Base-by-base conservation (phyloP, 2,329 filamentous ascomycete genomes). In the Penicillium freii region DNA sequence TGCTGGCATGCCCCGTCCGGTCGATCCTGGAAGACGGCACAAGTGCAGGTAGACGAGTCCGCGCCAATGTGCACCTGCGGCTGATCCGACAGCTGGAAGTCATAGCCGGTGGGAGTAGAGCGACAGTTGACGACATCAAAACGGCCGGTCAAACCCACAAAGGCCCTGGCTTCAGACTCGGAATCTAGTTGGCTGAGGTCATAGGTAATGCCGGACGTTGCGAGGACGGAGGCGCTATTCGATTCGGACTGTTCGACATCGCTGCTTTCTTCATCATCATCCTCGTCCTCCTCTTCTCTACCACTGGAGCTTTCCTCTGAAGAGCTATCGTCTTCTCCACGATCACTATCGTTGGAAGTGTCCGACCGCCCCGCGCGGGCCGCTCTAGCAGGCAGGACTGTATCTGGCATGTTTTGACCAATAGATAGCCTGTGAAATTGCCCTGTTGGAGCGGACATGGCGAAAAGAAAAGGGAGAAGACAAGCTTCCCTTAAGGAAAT, bases 401-500 rank as follows among this genome's bases (percentile, higher is more conserved):
- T 63, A 47, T 60, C 65, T 53, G 71, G 62, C 70, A 77, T 73
- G 45, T 67, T 66, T 52, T 63, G 68, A 59, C 67, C 69, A 58
- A 78, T 73, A 51, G 73, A 76, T 56, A 77, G 70, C 62, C 66
- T 70, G 57, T 67, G 68, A 42, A 78, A 69, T 62, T 75, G 68
- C 57, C 67, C 72, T 38, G 73, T 75, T 56, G 75, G 75, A 53
- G 73, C 65, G 62, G 74, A 73, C 75, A 77, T 77, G 45, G n/a
- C 51, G 46, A 52, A 58, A 56, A 50, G 51, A 56, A 66, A 52
- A 59, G 58, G 52, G 49, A 52, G 38, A 59, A 53, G 52, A 25
- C 19, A 50, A 7, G 27, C 48, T 31, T 25, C 29, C 38, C 39
- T 9, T 25, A 19, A 36, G 19, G 49, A 51, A 51, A 51, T 46